Evolutionary conservation across 2,329 filamentous ascomycete genomes (phyloP).

Genomic region (Phialophora macrospora): DNA sequence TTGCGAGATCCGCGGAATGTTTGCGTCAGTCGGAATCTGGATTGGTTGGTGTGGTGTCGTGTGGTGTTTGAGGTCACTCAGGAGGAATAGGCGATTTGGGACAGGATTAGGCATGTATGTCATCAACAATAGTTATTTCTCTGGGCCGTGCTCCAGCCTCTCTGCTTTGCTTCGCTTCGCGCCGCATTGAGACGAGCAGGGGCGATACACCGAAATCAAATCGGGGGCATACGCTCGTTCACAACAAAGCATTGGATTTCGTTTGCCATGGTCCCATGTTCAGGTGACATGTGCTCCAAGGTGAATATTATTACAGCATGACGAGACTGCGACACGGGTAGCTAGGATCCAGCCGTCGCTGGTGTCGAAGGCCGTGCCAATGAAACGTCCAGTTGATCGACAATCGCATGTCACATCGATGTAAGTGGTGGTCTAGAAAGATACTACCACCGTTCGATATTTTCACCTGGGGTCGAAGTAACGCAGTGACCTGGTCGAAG

Average conservation of each 20-base stretch:
- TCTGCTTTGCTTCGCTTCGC: neutral
- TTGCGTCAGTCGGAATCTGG: constrained; percentile 25
- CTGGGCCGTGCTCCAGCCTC: neutral
- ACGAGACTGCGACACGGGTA: neutral
- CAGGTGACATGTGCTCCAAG: neutral
- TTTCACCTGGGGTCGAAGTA: neutral
- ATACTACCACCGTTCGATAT: neutral
- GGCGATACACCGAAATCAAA: neutral
- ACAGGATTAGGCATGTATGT: constrained; percentile 5
- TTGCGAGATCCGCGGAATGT: constrained; percentile 5
- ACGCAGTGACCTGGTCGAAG: neutral
- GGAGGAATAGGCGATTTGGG: constrained; percentile 8
- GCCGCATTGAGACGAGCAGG: neutral
- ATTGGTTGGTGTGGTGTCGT: constrained; percentile 7
- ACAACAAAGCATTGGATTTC: neutral
- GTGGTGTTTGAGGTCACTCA: constrained; percentile 7
- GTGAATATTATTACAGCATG: neutral
- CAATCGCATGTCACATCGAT: neutral
- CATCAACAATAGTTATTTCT: constrained; percentile 7
- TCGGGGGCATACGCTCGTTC: constrained; percentile 1
- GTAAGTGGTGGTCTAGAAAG: neutral
- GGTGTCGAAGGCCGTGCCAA: no score
- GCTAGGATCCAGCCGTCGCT: no score
- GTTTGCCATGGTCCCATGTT: neutral
- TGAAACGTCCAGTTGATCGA: neutral